These are phyloP conservation scores for Verbascum thapsus DNA, from an alignment of 257 asterid species.

Conservation along the genomic window DNA sequence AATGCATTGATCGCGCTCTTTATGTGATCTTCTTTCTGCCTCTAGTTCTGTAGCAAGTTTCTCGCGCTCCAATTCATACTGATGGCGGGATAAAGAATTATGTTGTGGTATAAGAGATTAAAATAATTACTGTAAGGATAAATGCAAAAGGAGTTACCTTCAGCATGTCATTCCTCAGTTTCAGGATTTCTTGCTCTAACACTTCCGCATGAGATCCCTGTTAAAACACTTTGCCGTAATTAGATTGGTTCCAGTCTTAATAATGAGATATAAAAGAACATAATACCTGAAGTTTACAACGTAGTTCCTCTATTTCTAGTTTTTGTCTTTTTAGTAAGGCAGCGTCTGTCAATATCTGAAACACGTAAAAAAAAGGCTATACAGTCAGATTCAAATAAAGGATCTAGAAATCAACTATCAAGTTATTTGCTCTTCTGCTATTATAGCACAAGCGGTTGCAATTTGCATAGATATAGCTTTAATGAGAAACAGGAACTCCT, in stretches of 20 bases:
- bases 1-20: slow-evolving; percentile 68
- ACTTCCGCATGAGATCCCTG: slow-evolving; percentile 94
- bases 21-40: slow-evolving; percentile 90
- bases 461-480: neutral
- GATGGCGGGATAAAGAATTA: slow-evolving; percentile 33
- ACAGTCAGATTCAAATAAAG: slow-evolving; percentile 20
- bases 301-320: slow-evolving; percentile 86
- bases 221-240: slow-evolving; percentile 15
- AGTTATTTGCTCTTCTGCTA: neutral
- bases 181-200: slow-evolving; percentile 90
- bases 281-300: slow-evolving; percentile 82
- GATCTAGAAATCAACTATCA: neutral
- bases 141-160: slow-evolving; percentile 52
- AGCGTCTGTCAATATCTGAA: slow-evolving; percentile 90
- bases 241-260: slow-evolving; percentile 2
- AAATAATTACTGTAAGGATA: slow-evolving; percentile 4
- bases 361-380: slow-evolving; percentile 27
- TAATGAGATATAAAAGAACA: slow-evolving; percentile 14
- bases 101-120: slow-evolving; percentile 19
- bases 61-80: slow-evolving; percentile 86
- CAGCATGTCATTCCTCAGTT: slow-evolving; percentile 91
- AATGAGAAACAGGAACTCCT: slow-evolving; percentile 10
- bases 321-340: slow-evolving; percentile 91
- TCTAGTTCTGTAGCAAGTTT: slow-evolving; percentile 88
- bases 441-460: slow-evolving; percentile 9